Evolutionary conservation across 805 yeast genomes (phyloP), one percentile per base, ranked within the genome.

Genomic region (Kodamaea neixiangensis): DNA sequence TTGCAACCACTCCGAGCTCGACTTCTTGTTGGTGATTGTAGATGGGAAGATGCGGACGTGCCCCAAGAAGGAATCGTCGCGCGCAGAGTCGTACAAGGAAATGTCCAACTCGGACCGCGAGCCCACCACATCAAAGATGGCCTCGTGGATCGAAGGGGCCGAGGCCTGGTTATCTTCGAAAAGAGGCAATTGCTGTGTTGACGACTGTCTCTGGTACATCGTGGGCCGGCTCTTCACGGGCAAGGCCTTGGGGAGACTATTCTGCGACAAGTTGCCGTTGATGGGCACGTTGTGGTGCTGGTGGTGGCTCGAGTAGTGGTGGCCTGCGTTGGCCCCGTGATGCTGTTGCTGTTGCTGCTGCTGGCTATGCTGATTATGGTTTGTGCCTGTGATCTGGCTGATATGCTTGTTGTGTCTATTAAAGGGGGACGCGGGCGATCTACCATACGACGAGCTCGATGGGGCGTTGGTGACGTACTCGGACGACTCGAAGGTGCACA

Each of bases 401-500:
- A 53, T 53, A 40, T 51, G 54, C 46, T 52, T 53, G 47, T 51
- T 51, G 35, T 49, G 44, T 34, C 45, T 46, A 34, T 46, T 53
- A 47, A 44, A 51, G 7, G 54, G 54, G 14, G 53, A 48, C 17
- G 60, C 43, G 6, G 69, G 72, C 1, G 67, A 62, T 44, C 65
- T 67, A 6, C 72, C 68, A 52, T 60, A 64, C 20, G 79, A 75
- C 22, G 46, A 25, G 31, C 51, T 48, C 46, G 78, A 87, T 1
- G 96, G 90, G 3, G 91, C 92, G 54, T 84, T 83, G 20, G 96
- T 85, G 53, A 93, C 91, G 57, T 85, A 88, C 71, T 94, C 98
- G 1, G 96, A 86, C 54, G 93, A 86, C 66, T 90, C 96, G 73
- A 88, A 91, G 9, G 96, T 87, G 68, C 96, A 89, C 34, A 91